Percentiles rank a stretch among this genome's conserved stretches.
Conservation (phyloP, 2,329 filamentous ascomycete species). For the Pseudogymnoascus sp. region DNA sequence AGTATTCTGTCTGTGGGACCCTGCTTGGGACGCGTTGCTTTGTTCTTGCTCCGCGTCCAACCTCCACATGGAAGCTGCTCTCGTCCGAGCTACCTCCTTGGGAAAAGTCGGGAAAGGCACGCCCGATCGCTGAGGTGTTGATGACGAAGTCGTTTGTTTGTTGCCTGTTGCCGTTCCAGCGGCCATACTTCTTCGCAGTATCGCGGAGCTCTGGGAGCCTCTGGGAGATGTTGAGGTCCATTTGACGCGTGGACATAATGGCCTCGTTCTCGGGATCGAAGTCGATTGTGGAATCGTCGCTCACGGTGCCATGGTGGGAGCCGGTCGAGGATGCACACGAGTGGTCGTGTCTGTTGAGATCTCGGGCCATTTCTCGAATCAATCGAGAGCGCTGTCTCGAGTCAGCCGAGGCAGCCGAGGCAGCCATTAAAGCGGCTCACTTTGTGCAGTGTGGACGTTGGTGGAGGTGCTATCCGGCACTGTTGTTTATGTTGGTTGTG, state of each 20-base stretch:
- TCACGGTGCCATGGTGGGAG: slow-evolving; percentile 25
- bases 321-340: slow-evolving; percentile 21
- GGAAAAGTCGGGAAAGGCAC: slow-evolving; percentile 40
- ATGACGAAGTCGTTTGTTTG: slow-evolving; percentile 32
- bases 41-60: slow-evolving; percentile 38
- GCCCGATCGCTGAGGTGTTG: slow-evolving; percentile 33
- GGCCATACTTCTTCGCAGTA: slow-evolving; percentile 27
- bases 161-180: slow-evolving; percentile 25
- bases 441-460: slow-evolving; percentile 1
- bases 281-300: slow-evolving; percentile 17
- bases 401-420: slow-evolving; percentile 11
- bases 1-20: slow-evolving; percentile 34
- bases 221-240: slow-evolving; percentile 14
- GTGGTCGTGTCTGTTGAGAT: slow-evolving; percentile 14
- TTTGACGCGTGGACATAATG: slow-evolving; percentile 18
- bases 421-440: slow-evolving; percentile 9
- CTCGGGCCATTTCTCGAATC: slow-evolving; percentile 18
- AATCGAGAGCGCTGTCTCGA: slow-evolving; percentile 14
- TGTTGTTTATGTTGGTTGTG: neutral
- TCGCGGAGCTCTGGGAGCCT: slow-evolving; percentile 24
- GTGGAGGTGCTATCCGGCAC: neutral
- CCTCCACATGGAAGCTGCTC: slow-evolving; percentile 39
- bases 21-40: slow-evolving; percentile 15
- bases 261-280: slow-evolving; percentile 21
- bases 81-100: slow-evolving; percentile 33